Evolutionary conservation across 2,329 filamentous ascomycete genomes (phyloP), one percentile per base, ranked within the genome.

Genomic region (Harringtonia aguacate): DNA sequence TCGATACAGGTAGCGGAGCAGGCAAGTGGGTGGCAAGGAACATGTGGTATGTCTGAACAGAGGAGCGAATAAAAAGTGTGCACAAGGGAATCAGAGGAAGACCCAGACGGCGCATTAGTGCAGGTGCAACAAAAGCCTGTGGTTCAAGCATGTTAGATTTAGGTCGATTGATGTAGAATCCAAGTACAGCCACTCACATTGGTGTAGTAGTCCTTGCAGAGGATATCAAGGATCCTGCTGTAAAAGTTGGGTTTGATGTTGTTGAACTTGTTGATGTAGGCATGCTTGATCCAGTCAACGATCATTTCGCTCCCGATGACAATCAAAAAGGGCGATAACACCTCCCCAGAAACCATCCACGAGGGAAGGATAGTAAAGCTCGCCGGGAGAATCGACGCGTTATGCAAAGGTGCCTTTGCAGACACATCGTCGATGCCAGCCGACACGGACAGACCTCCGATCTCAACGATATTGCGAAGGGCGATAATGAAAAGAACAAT

Each of bases 261-360:
- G 70, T 98, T 98, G 68, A 98, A 98, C 59, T 98, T 98, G 59
- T 82, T 89, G 59, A 98, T 94, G 59, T 97, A 98, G 20, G 87
- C 87, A 58, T 98, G 94, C 62, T 98, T 98, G 61, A 95, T 77
- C 77, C 86, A 89, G 63, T 98, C 92, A 2, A 98, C 92, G 9
- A 95, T 67, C 81, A 95, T 95, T 64, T 98, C 92, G 50, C 88
- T 95, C 2, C 89, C 90, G 8, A 98, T 76, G 0, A 98, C 94
- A 8, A 98, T 80, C 13, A 98, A 66, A 53, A 98, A 98, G 0
- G 92, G 94, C 0, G 87, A 89, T 4, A 98, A 68, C 0, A 98
- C 84, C 58, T 95, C 89, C 10, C 86, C 87, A 0, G 84, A 84
- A 56, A 70, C 68, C 36, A 79, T 56, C 81, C 84, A 90, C 8